phyloP scores from a whole-genome alignment of 2,329 filamentous ascomycete species.

The Penicillium sp. region DNA sequence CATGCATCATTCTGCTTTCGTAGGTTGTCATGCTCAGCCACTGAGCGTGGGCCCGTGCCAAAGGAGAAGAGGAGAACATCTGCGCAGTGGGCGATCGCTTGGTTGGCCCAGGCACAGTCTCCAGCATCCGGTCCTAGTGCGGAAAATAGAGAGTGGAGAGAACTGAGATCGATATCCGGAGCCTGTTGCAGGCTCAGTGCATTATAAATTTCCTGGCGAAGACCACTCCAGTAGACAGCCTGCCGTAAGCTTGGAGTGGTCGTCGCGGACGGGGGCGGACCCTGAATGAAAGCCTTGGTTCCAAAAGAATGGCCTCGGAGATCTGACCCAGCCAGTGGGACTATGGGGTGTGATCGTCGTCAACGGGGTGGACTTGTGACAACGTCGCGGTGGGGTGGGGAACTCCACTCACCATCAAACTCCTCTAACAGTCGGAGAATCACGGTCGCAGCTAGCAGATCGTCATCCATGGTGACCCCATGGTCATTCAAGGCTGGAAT shows the following conservation, averaged over 20 bases:
- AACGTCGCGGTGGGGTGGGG: background rate
- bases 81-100: constrained; percentile 36
- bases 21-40: constrained; percentile 15
- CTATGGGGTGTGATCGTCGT: constrained; percentile 10
- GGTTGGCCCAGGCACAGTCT: constrained; percentile 45
- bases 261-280: constrained; percentile 26
- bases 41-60: constrained; percentile 14
- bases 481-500: constrained; percentile 43
- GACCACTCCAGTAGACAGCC: constrained; percentile 26
- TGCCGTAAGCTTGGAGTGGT: constrained; percentile 28
- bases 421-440: constrained; percentile 44
- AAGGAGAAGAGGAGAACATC: constrained; percentile 28
- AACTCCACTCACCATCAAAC: constrained; percentile 36
- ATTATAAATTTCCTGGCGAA: constrained; percentile 37
- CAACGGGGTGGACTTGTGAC: background rate
- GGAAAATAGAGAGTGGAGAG: constrained; percentile 27
- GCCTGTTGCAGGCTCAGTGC: constrained; percentile 28
- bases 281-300: constrained; percentile 23
- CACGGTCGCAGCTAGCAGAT: constrained; percentile 42
- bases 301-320: constrained; percentile 25
- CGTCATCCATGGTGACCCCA: constrained; percentile 41
- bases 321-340: constrained; percentile 22
- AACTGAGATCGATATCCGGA: constrained; percentile 25
- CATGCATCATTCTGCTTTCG: constrained; percentile 19
- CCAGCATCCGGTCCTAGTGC: constrained; percentile 38